Base-by-base conservation (phyloP, 1,284 basidiomycete genomes). In the Ustilago trichophora region DNA sequence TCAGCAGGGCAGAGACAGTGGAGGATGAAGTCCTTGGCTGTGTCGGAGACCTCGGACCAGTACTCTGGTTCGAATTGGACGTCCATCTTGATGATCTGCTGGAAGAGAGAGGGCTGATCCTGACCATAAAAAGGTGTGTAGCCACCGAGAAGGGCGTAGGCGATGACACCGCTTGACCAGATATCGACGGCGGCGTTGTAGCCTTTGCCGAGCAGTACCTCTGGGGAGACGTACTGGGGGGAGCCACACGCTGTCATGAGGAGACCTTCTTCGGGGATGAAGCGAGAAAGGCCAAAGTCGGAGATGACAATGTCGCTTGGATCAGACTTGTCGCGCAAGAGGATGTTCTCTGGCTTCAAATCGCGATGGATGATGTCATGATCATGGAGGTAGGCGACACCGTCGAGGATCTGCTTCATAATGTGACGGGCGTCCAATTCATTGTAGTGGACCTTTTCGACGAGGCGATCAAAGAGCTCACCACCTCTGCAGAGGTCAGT, bases 51-150 rank as follows among this genome's bases (percentile, higher is more conserved):
- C 21, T 77, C 72, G 25, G 60, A 54, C 80, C 80, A 81, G 59
- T 78, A 80, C 33, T 74, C 51, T 21, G 67, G 65, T 41, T 79
- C 72, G 41, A 80, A 81, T 18, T 77, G 64, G 13, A 77, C 75
- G 2, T 76, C 44, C 68, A 79, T 75, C 38, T 66, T 50, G 43
- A 81, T 45, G 53, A 80, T 80, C 43, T 77, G 75, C 33, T 77
- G 66, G 46, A 81, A 80, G 15, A 78, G 66, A 4, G 52, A 46
- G 19, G 73, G 75, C 26, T 78, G 72, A 31, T 80, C 78, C 24
- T 73, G 54, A 24, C 76, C 75, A 42, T 78, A 77, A 45, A 81
- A 81, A n/a, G 80, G 80, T 7, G 80, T 80, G 52, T 81, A 81
- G 22, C 80, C 80, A 26, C 63, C 77, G 6, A 81, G 71, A 3